A percentile compares a stretch with the other conserved stretches of the same genome.
Evolutionary conservation across 2,329 filamentous ascomycete genomes (phyloP).

Genomic region (Bipolaris sorokiniana): DNA sequence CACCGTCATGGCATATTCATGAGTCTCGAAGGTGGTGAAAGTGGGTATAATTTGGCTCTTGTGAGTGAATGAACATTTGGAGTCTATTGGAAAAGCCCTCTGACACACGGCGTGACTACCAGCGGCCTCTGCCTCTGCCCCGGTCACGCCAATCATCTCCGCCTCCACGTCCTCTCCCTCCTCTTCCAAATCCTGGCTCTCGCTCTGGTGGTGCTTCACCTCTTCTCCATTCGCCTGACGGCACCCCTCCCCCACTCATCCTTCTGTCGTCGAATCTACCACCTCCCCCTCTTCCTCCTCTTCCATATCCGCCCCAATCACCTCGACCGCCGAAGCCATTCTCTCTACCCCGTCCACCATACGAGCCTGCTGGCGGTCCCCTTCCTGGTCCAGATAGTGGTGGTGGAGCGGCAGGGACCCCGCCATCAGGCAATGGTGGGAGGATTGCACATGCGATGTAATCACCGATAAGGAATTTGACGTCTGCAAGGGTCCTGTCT

Average conservation of each 20-base stretch:
- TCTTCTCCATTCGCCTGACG: constrained; percentile 69
- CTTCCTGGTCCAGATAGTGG: constrained; percentile 48
- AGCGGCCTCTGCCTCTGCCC: constrained; percentile 41
- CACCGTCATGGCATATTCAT: not conserved
- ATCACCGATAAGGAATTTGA: constrained; percentile 85
- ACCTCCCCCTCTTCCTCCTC: constrained; percentile 48
- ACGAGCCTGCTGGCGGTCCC: constrained; percentile 37
- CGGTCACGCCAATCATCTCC: constrained; percentile 42
- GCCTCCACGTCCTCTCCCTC: constrained; percentile 48
- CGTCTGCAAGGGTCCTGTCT: constrained; percentile 76
- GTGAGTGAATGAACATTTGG: not conserved
- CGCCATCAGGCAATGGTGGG: constrained; percentile 75
- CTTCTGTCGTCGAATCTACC: constrained; percentile 44
- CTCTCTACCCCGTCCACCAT: constrained; percentile 37
- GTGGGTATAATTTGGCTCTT: not conserved
- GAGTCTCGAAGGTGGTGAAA: no score
- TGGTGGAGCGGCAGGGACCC: constrained; percentile 67
- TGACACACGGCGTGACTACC: constrained; percentile 23
- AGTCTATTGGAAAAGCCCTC: not conserved
- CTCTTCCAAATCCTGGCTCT: constrained; percentile 39
- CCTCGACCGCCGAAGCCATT: constrained; percentile 45
- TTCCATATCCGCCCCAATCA: constrained; percentile 33
- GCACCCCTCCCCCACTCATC: constrained; percentile 52
- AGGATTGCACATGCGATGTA: constrained; percentile 84
- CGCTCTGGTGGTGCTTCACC: constrained; percentile 66